Evolutionary conservation across 139 green algal species (phyloP).

Genomic region (Diplosphaera chodatii): DNA sequence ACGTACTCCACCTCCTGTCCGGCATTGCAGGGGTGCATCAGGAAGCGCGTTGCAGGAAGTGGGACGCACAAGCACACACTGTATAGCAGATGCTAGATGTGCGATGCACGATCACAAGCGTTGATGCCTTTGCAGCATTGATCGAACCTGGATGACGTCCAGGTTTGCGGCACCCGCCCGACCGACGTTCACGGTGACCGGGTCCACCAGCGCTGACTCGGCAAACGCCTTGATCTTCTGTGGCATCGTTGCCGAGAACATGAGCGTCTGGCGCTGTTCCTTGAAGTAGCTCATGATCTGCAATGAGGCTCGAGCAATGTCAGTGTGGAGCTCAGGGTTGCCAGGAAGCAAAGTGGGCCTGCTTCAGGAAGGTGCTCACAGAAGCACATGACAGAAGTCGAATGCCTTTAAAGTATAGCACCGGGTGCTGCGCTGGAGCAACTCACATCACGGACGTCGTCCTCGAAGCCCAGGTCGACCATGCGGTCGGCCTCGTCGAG

Average conservation of each 20-base stretch:
- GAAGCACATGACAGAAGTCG: not conserved
- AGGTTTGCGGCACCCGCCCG: constrained; percentile 90
- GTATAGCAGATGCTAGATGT: no score
- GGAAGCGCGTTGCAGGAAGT: no score
- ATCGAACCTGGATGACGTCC: constrained; percentile 90
- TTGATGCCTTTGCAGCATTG: no score
- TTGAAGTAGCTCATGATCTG: constrained; percentile 61
- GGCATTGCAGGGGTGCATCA: no score
- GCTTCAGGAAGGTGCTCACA: no score
- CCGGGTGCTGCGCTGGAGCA: no score
- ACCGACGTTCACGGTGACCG: constrained; percentile 88
- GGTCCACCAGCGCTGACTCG: constrained; percentile 87
- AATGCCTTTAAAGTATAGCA: no score
- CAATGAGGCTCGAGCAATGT: not conserved
- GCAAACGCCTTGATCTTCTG: constrained; percentile 97
- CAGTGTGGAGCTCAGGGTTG: no score
- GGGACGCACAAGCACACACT: no score
- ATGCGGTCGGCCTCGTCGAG: constrained; percentile 98
- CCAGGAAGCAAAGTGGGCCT: no score
- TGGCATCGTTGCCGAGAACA: constrained; percentile 98
- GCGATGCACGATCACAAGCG: no score
- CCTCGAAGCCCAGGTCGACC: constrained; percentile 95
- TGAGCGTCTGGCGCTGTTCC: constrained; percentile 90
- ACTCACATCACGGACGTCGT: constrained; percentile 73
- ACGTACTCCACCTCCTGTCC: constrained; percentile 97